phyloP scores from a whole-genome alignment of 1,139 yeast species.

The Candida sojae region DNA sequence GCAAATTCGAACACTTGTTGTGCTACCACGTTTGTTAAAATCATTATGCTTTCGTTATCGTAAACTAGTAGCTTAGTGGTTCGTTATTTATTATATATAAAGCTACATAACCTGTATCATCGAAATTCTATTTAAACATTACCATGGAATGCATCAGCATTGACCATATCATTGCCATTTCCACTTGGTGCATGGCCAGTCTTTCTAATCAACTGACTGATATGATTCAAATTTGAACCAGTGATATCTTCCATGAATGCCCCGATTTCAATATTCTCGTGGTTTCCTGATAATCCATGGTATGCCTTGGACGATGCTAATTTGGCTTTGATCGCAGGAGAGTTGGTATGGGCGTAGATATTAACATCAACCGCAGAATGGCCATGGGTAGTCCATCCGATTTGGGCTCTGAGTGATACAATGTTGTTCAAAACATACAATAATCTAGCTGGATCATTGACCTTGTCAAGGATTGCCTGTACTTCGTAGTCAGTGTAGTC shows the following conservation, averaged over 20 bases:
- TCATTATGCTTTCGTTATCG: no score
- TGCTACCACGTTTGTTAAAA: no score
- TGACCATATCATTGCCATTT: neutral
- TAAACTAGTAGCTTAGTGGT: no score
- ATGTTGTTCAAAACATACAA: conserved; percentile 49
- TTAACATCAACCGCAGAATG: conserved; percentile 91
- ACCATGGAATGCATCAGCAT: conserved; percentile 8
- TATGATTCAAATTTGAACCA: conserved; percentile 50
- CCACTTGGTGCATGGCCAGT: conserved; percentile 42
- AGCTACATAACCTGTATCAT: no score
- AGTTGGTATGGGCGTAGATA: conserved; percentile 72
- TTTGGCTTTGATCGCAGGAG: conserved; percentile 36
- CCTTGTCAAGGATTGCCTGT: conserved; percentile 22
- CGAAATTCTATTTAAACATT: neutral
- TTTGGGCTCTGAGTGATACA: conserved; percentile 69
- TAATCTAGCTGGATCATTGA: conserved; percentile 21
- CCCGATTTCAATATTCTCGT: conserved; percentile 84
- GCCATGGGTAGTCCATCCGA: conserved; percentile 91
- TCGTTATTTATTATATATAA: no score
- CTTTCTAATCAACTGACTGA: conserved; percentile 50
- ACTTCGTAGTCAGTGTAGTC: conserved; percentile 58
- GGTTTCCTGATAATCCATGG: conserved; percentile 66
- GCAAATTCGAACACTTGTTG: no score
- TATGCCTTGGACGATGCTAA: conserved; percentile 32
- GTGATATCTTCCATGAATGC: conserved; percentile 61